Evolutionary conservation across 2,329 filamentous ascomycete genomes (phyloP), one percentile per base, ranked within the genome.

Genomic region (Fusarium penzigii): DNA sequence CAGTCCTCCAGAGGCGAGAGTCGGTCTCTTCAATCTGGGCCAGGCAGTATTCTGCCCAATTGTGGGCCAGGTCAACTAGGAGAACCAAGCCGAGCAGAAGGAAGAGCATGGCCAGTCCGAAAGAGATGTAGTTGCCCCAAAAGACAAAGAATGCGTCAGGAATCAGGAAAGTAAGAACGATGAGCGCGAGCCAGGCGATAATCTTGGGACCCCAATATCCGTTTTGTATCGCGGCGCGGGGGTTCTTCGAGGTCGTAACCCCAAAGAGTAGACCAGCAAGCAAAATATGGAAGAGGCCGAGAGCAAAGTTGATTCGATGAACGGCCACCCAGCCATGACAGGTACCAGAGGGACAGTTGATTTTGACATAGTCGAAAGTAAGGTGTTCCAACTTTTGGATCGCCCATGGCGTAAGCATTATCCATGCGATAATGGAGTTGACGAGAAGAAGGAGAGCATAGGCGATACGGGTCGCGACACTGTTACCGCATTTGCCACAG

Each of bases 151-250:
- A 97, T 29, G 78, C 79, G 68, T 99, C 93, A 14, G 94, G 94
- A 51, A 99, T 97, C 66, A 99, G 84, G 78, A 97, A 99, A 25
- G 92, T 96, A 52, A 96, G 70, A 53, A 97, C 90, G 54, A 97
- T 86, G 61, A 97, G 83, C 13, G 80, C 85, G 45, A 97, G 69
- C 94, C 94, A 99, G 47, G 86, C 84, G 54, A 97, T 84, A 52
- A 99, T 82, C 76, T 99, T 99, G 42, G 94, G 94, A 2, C 92
- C 94, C 94, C 94, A 99, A 74, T 91, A 99, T n/a, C 93, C 94
- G 75, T 99, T 99, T 70, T 99, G 94, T 48, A 99, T 82, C 16
- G 85, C 83, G 2, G 94, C 92, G 59, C 94, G 88, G 42, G 89
- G 88, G 70, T 96, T 89, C 71, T 90, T 94, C 20, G 92, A 94